Percentiles rank a stretch among this genome's conserved stretches.
Evolutionary conservation across 495 filamentous ascomycete species (phyloP).

Genomic region (Usnea hakonensis): DNA sequence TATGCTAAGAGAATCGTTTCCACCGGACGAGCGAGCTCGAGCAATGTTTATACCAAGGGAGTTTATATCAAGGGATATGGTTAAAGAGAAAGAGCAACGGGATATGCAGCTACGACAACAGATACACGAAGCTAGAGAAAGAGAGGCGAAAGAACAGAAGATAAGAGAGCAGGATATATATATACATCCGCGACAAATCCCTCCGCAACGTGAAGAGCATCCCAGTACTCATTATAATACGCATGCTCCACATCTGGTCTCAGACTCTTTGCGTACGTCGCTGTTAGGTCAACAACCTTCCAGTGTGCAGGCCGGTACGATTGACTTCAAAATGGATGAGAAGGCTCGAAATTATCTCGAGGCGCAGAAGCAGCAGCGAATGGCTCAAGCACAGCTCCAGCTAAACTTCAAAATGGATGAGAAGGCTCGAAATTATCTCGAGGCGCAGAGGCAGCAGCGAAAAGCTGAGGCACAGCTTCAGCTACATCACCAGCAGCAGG

Average conservation of each 20-base stretch:
- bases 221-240: constrained; percentile 36
- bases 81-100: constrained; percentile 25
- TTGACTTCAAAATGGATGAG: constrained; percentile 7
- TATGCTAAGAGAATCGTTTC: constrained; percentile 43
- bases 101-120: constrained; percentile 28
- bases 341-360: constrained; percentile 15
- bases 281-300: constrained; percentile 23
- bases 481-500: too few relatives aligned
- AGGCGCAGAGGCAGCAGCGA: constrained; percentile 21
- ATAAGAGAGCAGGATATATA: constrained; percentile 2
- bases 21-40: constrained; percentile 12
- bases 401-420: constrained; percentile 5
- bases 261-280: constrained; percentile 25
- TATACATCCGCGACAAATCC: constrained; percentile 10
- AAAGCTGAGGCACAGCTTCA: too few relatives aligned
- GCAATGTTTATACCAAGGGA: constrained; percentile 3
- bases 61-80: too few relatives aligned
- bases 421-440: constrained; percentile 14
- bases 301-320: not conserved
- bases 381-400: too few relatives aligned
- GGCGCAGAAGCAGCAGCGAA: constrained; percentile 21
- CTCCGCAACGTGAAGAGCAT: constrained; percentile 22
- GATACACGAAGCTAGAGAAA: constrained; percentile 4
- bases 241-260: constrained; percentile 30
- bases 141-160: constrained; percentile 7